These are phyloP conservation scores for Trichophyton mentagrophytes DNA, from an alignment of 2,329 filamentous ascomycete species.

Conservation along the genomic window DNA sequence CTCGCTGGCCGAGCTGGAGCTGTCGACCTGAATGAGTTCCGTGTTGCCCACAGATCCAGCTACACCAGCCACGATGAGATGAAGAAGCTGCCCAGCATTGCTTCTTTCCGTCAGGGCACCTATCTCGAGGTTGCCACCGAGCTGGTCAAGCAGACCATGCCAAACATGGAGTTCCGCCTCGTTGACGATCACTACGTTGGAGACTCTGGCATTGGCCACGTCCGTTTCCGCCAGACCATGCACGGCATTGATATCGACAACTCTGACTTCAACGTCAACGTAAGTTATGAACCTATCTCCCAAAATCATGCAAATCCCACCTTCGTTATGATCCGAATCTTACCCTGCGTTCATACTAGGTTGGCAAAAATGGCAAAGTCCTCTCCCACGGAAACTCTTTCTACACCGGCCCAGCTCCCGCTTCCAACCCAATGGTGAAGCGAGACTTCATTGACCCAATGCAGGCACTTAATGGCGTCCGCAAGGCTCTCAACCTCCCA, in stretches of 20 bases:
- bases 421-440: constrained; percentile 7
- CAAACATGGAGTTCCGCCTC: constrained; percentile 8
- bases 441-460: constrained; percentile 9
- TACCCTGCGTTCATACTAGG: not conserved
- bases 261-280: constrained; percentile 12
- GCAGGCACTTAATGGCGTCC: constrained; percentile 7
- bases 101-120: not conserved
- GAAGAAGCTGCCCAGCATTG: not conserved
- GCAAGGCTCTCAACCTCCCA: constrained; percentile 8
- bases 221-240: constrained; percentile 10
- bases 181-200: constrained; percentile 12
- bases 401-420: constrained; percentile 8
- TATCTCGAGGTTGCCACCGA: constrained; percentile 11
- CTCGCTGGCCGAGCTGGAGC: constrained; percentile 2
- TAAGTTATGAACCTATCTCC: not conserved
- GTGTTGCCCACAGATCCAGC: constrained; percentile 2
- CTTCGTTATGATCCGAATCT: not conserved
- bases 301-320: too few relatives aligned
- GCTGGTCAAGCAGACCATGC: constrained; percentile 8
- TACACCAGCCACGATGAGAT: constrained; percentile 3
- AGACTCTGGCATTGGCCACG: constrained; percentile 10
- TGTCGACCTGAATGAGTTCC: constrained; percentile 10
- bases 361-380: constrained; percentile 9
- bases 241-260: constrained; percentile 12
- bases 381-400: constrained; percentile 12